Evolutionary conservation across 1,284 basidiomycete species (phyloP), one percentile per base, ranked within the genome.

Genomic region (Cystobasidium pallidum): DNA sequence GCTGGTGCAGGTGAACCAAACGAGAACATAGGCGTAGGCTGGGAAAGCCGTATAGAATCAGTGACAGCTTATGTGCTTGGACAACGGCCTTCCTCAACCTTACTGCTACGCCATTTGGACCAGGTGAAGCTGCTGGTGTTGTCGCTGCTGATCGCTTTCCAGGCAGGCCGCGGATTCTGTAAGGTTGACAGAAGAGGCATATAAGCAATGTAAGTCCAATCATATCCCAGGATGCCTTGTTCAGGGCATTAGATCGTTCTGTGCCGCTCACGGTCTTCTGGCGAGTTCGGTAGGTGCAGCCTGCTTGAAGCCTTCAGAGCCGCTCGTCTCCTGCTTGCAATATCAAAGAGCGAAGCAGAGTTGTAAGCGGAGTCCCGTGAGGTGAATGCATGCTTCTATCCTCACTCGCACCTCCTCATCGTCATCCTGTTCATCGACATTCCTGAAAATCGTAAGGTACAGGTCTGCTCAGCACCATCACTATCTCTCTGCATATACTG

Each of bases 91-190:
- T 6, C n/a, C 6, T 24, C 7, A 41, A 13, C 19, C 70, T 55
- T 66, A 80, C 80, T 17, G 77, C 76, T 30, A 75, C 71, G 21
- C 45, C 36, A 30, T 51, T 47, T 15, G 45, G 57, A 11, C 32
- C 26, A 24, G 72, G 59, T 36, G 72, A 55, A 47, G 51, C 58
- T 57, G 61, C 52, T 15, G 67, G 61, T 21, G 66, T 54, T 28
- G 62, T 36, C 54, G 63, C 45, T 15, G 75, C 65, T 32, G 72
- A 73, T 41, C 75, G 77, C 2, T 77, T 74, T 43, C 78, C 75
- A 8, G 83, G 83, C 70, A 83, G 62, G 2, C 81, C 81, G 47
- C 82, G 79, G 39, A 83, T 81, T 61, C 83, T 83, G 73, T 45
- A 3, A 32, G 2, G n/a, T 36, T 1, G 10, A 28, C n/a, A 36